Evolutionary conservation across 2,329 filamentous ascomycete genomes (phyloP).

Genomic region (Pseudocercospora fuligena): DNA sequence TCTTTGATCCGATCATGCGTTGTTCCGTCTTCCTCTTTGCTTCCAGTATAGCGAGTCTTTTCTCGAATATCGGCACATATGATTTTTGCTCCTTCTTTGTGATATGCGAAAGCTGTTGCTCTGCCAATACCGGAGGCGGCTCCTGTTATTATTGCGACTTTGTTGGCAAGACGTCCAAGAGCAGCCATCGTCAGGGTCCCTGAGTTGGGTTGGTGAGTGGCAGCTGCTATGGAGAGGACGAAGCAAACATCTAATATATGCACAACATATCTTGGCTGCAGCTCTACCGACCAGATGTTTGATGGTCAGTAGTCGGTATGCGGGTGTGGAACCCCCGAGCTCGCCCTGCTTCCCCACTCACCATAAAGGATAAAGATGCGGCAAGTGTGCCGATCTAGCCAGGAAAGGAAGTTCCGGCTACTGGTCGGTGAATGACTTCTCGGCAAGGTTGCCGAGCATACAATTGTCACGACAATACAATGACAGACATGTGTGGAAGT

Average conservation of each 20-base stretch:
- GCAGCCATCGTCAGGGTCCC: conserved; percentile 19
- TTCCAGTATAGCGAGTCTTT: conserved; percentile 22
- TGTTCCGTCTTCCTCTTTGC: conserved; percentile 32
- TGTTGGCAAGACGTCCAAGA: conserved; percentile 33
- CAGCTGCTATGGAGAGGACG: neutral
- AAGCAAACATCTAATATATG: neutral
- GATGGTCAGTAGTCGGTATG: neutral
- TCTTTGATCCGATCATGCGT: conserved; percentile 41
- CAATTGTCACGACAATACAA: no score
- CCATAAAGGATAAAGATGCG: neutral
- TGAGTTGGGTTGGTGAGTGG: neutral
- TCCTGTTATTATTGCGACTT: conserved; percentile 39
- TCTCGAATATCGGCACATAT: conserved; percentile 38
- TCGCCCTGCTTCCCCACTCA: neutral
- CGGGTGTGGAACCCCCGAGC: neutral
- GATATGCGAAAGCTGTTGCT: conserved; percentile 34
- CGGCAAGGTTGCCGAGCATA: neutral
- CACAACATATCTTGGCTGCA: neutral
- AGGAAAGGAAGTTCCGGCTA: conserved; percentile 2
- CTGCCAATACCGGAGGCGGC: conserved; percentile 37
- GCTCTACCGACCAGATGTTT: neutral
- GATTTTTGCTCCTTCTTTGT: conserved; percentile 34
- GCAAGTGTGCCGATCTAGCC: conserved; percentile 7
- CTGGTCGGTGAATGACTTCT: neutral
- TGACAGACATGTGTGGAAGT: no score